A percentile compares a stretch with the other conserved stretches of the same genome.
Conservation (phyloP, 2,329 filamentous ascomycete species). For the Venturia nashicola region DNA sequence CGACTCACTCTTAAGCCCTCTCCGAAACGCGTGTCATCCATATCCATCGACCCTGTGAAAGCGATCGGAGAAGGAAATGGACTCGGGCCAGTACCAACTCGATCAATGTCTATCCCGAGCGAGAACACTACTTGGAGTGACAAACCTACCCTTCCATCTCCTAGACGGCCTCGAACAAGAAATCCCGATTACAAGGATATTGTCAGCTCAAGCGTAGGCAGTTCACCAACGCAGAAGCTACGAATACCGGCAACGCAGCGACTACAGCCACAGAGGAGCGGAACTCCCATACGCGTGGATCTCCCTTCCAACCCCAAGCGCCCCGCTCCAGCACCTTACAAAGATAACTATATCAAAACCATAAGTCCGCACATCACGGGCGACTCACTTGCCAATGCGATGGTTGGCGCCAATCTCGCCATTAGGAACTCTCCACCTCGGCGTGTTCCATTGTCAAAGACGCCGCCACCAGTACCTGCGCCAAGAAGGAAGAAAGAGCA, state of each 20-base stretch:
- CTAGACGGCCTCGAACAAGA: slow-evolving; percentile 5
- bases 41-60: background rate
- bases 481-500: slow-evolving; percentile 4
- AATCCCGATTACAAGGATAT: slow-evolving; percentile 14
- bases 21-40: background rate
- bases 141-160: background rate
- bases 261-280: background rate
- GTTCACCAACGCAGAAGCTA: slow-evolving; percentile 4
- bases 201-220: background rate
- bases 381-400: slow-evolving; percentile 58
- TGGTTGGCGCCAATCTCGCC: slow-evolving; percentile 63
- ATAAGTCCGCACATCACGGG: slow-evolving; percentile 41
- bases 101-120: background rate
- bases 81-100: background rate
- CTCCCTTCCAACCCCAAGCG: slow-evolving; percentile 5
- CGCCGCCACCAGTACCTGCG: slow-evolving; percentile 1
- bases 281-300: background rate
- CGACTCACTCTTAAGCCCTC: background rate
- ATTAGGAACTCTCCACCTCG: slow-evolving; percentile 31
- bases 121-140: background rate
- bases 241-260: background rate
- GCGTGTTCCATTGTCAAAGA: background rate
- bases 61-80: background rate
- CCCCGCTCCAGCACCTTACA: slow-evolving; percentile 20
- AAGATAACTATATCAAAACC: slow-evolving; percentile 22